Percentiles rank a stretch among this genome's conserved stretches.
phyloP scores from a whole-genome alignment of 257 asterid species.

The Salvia rosmarinus region DNA sequence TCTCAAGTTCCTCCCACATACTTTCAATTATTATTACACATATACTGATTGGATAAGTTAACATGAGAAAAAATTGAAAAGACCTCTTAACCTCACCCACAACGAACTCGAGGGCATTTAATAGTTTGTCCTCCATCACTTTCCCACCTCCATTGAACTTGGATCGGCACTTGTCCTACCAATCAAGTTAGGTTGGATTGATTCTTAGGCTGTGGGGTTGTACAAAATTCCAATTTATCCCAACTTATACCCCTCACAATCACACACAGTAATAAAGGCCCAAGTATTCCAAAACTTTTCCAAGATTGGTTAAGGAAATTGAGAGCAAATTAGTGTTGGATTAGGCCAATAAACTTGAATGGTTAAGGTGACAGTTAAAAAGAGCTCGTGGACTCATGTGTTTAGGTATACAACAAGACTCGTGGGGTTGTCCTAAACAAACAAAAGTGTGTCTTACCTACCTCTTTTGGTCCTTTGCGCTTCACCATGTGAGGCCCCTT shows the following conservation, averaged over 20 bases:
- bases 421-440: conserved; percentile 61
- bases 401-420: conserved; percentile 63
- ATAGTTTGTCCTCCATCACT: conserved; percentile 26
- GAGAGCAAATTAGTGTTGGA: conserved; percentile 31
- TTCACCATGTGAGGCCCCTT: conserved; percentile 53
- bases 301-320: conserved; percentile 37
- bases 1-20: not conserved
- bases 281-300: conserved; percentile 1
- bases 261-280: conserved; percentile 6
- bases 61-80: not conserved
- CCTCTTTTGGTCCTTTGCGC: conserved; percentile 50
- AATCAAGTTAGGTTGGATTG: conserved; percentile 45
- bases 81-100: too few species aligned
- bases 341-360: conserved; percentile 49
- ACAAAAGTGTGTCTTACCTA: conserved; percentile 49
- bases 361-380: conserved; percentile 57
- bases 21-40: too few species aligned
- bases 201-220: conserved; percentile 30
- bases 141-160: conserved; percentile 31
- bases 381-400: conserved; percentile 69
- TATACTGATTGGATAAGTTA: too few species aligned
- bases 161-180: conserved; percentile 43
- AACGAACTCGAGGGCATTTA: conserved; percentile 31
- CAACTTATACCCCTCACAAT: conserved; percentile 34
- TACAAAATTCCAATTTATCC: conserved; percentile 26